Evolutionary conservation across 1,139 yeast genomes (phyloP).

Genomic region (Kluyveromyces sp.): DNA sequence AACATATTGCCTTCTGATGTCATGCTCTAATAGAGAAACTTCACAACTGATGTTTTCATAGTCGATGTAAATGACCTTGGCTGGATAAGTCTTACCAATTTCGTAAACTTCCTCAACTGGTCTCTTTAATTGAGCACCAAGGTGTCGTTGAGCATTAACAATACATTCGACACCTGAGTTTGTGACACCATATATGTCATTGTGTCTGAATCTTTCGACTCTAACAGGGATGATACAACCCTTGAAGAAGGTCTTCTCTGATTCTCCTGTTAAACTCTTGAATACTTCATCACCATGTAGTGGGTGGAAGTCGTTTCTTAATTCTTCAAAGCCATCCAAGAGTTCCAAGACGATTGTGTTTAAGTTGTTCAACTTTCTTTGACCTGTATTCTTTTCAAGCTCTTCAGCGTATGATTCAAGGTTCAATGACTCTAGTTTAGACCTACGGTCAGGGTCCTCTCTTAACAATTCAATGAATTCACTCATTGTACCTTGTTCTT

Average conservation of each 20-base stretch:
- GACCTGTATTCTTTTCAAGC: constrained; percentile 53
- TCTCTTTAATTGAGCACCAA: constrained; percentile 45
- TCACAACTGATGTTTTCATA: constrained; percentile 68
- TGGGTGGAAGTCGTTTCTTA: constrained; percentile 64
- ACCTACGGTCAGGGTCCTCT: constrained; percentile 56
- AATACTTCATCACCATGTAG: constrained; percentile 68
- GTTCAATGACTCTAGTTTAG: constrained; percentile 71
- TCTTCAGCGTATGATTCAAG: constrained; percentile 93
- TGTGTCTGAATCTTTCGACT: constrained; percentile 37
- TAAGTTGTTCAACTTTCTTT: constrained; percentile 28
- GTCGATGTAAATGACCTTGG: constrained; percentile 62
- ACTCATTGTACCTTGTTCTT: constrained; percentile 49
- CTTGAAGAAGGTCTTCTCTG: constrained; percentile 54
- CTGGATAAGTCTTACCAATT: constrained; percentile 79
- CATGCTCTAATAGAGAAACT: constrained; percentile 61
- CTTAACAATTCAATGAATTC: constrained; percentile 79
- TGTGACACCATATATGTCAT: constrained; percentile 51
- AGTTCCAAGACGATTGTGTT: constrained; percentile 79
- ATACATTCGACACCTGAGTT: constrained; percentile 72
- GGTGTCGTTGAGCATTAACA: constrained; percentile 54
- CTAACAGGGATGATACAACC: constrained; percentile 76
- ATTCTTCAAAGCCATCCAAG: constrained; percentile 78
- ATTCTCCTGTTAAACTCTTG: constrained; percentile 85
- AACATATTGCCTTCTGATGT: constrained; percentile 50
- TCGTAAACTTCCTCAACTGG: constrained; percentile 42